Percentiles rank a stretch among this genome's conserved stretches.
Evolutionary conservation across 768 basidiomycete genomes (phyloP).

Genomic region (Cystofilobasidium ferigula): DNA sequence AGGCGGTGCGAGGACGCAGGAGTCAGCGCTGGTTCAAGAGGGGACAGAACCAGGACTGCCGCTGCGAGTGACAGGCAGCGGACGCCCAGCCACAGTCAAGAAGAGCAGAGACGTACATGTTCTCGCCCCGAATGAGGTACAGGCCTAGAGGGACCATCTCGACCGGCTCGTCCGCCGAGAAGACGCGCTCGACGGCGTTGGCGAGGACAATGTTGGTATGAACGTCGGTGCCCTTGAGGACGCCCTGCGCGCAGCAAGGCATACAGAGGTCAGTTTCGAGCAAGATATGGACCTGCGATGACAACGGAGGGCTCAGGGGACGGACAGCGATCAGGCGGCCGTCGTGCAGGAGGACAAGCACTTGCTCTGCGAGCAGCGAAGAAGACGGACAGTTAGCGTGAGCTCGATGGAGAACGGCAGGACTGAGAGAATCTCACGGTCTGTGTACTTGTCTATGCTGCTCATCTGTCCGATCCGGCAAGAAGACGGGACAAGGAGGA

Average conservation of each 20-base stretch:
- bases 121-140: conserved; percentile 96
- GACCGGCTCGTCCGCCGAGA: conserved; percentile 77
- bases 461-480: conserved; percentile 47
- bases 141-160: conserved; percentile 89
- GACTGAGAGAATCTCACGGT: conserved; percentile 47
- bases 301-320: conserved; percentile 27
- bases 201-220: conserved; percentile 93
- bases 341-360: conserved; percentile 89
- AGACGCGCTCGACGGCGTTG: conserved; percentile 85
- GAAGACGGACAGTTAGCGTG: neutral
- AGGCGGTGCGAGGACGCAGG: neutral
- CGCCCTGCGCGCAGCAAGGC: conserved; percentile 49
- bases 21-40: neutral
- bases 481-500: neutral
- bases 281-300: no score
- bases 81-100: neutral
- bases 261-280: neutral
- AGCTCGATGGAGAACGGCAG: neutral
- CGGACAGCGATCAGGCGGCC: conserved; percentile 85
- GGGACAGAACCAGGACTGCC: neutral
- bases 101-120: conserved; percentile 59
- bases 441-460: conserved; percentile 82
- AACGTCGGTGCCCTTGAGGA: conserved; percentile 84
- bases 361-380: conserved; percentile 51
- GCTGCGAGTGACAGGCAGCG: neutral